Evolutionary conservation across 768 basidiomycete species (phyloP).

Genomic region (Phanerochaete sordida): DNA sequence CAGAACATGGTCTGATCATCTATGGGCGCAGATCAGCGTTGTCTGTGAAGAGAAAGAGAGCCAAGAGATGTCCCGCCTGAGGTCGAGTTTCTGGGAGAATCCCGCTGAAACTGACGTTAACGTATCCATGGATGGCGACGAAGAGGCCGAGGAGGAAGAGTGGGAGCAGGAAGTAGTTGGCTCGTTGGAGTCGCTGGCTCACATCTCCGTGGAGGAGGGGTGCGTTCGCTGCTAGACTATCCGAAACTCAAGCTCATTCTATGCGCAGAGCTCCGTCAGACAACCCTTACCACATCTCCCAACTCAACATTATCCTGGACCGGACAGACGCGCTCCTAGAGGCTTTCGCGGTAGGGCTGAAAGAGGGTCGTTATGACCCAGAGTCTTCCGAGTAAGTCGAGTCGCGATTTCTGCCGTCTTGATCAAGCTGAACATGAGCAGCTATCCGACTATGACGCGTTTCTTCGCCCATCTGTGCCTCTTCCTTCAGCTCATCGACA

Average conservation of each 20-base stretch:
- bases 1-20: slow-evolving; percentile 90
- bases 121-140: slow-evolving; percentile 12
- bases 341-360: slow-evolving; percentile 58
- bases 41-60: slow-evolving; percentile 80
- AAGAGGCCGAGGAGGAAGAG: slow-evolving; percentile 42
- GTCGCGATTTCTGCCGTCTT: neutral
- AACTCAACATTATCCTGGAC: slow-evolving; percentile 73
- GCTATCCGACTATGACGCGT: slow-evolving; percentile 70
- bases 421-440: slow-evolving; percentile 21
- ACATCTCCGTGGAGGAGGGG: slow-evolving; percentile 63
- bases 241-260: neutral
- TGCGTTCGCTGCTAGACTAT: slow-evolving; percentile 26
- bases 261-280: slow-evolving; percentile 53
- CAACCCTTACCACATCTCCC: slow-evolving; percentile 79
- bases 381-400: slow-evolving; percentile 53
- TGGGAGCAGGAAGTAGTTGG: slow-evolving; percentile 65
- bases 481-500: slow-evolving; percentile 79
- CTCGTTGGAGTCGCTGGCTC: slow-evolving; percentile 55
- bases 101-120: slow-evolving; percentile 23
- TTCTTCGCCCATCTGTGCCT: slow-evolving; percentile 95
- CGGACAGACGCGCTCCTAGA: slow-evolving; percentile 66
- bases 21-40: slow-evolving; percentile 87
- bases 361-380: slow-evolving; percentile 44
- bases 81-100: slow-evolving; percentile 78
- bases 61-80: slow-evolving; percentile 56